These are phyloP conservation scores for Hypoxylon sp. DNA, from an alignment of 2,329 filamentous ascomycete species.

Conservation along the genomic window DNA sequence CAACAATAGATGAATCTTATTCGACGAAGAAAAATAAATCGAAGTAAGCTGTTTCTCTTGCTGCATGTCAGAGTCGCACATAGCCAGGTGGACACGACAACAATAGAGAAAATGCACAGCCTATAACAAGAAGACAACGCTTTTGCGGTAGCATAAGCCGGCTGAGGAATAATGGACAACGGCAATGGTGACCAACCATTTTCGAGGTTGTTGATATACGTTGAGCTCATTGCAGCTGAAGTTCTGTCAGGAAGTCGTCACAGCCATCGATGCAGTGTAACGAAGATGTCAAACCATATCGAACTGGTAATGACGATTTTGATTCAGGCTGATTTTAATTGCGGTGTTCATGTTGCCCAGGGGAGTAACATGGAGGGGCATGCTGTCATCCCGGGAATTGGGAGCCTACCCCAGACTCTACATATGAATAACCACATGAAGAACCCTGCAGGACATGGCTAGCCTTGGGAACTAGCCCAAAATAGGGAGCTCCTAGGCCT, in stretches of 20 bases:
- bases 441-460: conserved; percentile 30
- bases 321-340: conserved; percentile 41
- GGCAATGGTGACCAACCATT: conserved; percentile 21
- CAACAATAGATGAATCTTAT: background rate
- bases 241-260: conserved; percentile 31
- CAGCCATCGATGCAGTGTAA: conserved; percentile 41
- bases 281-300: conserved; percentile 28
- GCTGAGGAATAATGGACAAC: conserved; percentile 7
- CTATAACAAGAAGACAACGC: conserved; percentile 30
- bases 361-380: conserved; percentile 34
- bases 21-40: conserved; percentile 3
- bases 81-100: conserved; percentile 11
- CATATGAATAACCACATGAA: conserved; percentile 32
- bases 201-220: background rate
- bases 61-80: conserved; percentile 42
- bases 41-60: conserved; percentile 17
- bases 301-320: conserved; percentile 16
- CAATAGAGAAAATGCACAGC: conserved; percentile 10
- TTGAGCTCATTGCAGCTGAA: conserved; percentile 26
- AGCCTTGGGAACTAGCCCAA: conserved; percentile 24
- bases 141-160: conserved; percentile 21
- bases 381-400: conserved; percentile 41
- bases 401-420: conserved; percentile 43
- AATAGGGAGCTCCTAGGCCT: conserved; percentile 27
- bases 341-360: conserved; percentile 15